Conservation (phyloP, 345 rosid species). For the Ceriops zippeliana region DNA sequence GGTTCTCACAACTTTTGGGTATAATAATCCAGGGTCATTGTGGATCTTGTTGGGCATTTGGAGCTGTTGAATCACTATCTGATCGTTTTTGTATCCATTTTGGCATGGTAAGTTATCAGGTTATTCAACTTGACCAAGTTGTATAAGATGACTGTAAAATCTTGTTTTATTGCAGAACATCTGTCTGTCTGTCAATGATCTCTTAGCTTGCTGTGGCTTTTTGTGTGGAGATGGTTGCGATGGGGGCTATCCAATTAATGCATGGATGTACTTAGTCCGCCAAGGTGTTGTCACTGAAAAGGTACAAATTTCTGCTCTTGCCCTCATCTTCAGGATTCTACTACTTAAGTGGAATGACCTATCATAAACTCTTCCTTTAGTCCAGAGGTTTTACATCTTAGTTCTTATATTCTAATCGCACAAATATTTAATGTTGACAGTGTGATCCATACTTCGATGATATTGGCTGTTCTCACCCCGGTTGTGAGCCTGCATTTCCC, state of each 20-base stretch:
- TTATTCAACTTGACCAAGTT: conserved; percentile 1
- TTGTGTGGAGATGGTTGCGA: conserved; percentile 85
- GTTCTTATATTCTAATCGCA: neutral
- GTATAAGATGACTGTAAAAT: neutral
- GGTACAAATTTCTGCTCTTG: conserved; percentile 36
- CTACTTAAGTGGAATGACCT: too few species aligned
- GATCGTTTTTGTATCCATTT: conserved; percentile 94
- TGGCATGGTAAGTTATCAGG: conserved; percentile 51
- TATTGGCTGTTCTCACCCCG: conserved; percentile 93
- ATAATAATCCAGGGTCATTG: conserved; percentile 77
- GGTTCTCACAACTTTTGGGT: conserved; percentile 21
- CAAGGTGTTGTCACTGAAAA: conserved; percentile 91
- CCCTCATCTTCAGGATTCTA: neutral
- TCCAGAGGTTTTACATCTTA: conserved; percentile 8
- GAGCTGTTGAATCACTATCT: conserved; percentile 89
- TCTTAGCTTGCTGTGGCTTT: conserved; percentile 92
- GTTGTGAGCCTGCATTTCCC: conserved; percentile 82
- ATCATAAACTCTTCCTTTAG: neutral
- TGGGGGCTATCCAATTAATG: conserved; percentile 77
- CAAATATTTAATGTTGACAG: conserved; percentile 31
- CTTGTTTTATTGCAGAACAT: conserved; percentile 53
- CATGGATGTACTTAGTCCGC: conserved; percentile 76
- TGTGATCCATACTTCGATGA: conserved; percentile 92
- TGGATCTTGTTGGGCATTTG: conserved; percentile 99
- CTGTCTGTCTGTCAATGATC: conserved; percentile 82